Percentiles rank a stretch among this genome's conserved stretches.
Evolutionary conservation across 306 rosid species (phyloP).

Genomic region (Datisca glomerata): DNA sequence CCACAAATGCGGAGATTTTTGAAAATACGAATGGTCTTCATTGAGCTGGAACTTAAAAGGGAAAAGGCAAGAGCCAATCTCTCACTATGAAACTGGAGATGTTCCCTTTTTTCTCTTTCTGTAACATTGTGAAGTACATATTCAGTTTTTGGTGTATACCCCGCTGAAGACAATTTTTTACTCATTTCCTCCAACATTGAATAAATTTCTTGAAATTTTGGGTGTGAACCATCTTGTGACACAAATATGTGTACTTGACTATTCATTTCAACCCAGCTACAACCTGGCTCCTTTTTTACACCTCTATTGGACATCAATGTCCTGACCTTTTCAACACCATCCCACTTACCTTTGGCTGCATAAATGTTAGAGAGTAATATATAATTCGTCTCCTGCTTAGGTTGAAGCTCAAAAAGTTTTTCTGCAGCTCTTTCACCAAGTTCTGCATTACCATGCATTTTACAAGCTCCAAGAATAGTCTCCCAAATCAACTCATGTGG

Average conservation of each 20-base stretch:
- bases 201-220: constrained; percentile 18
- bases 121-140: constrained; percentile 18
- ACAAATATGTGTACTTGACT: constrained; percentile 22
- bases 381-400: constrained; percentile 21
- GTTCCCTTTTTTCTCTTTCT: constrained; percentile 16
- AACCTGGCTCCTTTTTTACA: constrained; percentile 33
- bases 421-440: constrained; percentile 28
- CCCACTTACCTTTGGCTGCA: constrained; percentile 27
- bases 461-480: constrained; percentile 31
- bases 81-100: constrained; percentile 25
- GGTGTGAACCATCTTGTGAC: constrained; percentile 30
- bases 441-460: constrained; percentile 20
- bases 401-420: constrained; percentile 27
- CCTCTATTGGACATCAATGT: constrained; percentile 23
- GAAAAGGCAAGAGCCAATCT: constrained; percentile 27
- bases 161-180: constrained; percentile 4
- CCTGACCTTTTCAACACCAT: constrained; percentile 21
- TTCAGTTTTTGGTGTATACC: constrained; percentile 18
- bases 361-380: constrained; percentile 28
- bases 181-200: constrained; percentile 20
- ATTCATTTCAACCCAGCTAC: constrained; percentile 31
- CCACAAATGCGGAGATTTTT: constrained; percentile 27
- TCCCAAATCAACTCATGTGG: constrained; percentile 26
- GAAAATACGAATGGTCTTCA: constrained; percentile 14
- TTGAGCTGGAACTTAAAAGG: constrained; percentile 7